phyloP scores from a whole-genome alignment of 2,329 filamentous ascomycete species.

The Rhynchosporium secalis region DNA sequence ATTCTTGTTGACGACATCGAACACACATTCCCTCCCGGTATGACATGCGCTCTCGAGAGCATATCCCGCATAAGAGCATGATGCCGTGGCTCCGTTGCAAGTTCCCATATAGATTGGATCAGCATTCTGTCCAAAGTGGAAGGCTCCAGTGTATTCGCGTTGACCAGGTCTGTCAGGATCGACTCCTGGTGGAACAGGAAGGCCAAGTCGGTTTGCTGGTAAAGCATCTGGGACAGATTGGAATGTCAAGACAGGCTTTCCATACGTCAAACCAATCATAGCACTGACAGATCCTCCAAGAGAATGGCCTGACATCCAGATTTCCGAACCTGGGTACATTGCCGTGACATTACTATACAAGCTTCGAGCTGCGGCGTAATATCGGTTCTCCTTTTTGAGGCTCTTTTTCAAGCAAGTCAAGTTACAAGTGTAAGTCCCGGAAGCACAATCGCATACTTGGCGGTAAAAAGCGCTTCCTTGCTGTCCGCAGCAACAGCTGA shows the following conservation, averaged over 20 bases:
- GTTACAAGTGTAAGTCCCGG: conserved; percentile 85
- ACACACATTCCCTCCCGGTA: conserved; percentile 82
- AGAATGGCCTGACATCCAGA: conserved; percentile 93
- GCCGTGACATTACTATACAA: conserved; percentile 91
- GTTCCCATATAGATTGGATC: conserved; percentile 94
- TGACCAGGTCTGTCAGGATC: conserved; percentile 71
- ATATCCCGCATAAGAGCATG: conserved; percentile 89
- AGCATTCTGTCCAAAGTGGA: conserved; percentile 92
- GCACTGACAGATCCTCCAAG: conserved; percentile 86
- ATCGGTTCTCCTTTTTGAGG: conserved; percentile 79
- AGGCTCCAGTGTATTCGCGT: conserved; percentile 72
- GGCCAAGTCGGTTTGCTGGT: conserved; percentile 77
- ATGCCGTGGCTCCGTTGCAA: conserved; percentile 86
- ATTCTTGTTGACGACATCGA: conserved; percentile 88
- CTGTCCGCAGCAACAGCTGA: conserved; percentile 95
- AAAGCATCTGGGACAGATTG: conserved; percentile 91
- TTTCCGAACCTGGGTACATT: conserved; percentile 77
- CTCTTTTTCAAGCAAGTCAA: conserved; percentile 80
- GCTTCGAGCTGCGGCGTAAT: conserved; percentile 86
- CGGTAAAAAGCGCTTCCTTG: conserved; percentile 88
- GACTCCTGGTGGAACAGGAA: conserved; percentile 80
- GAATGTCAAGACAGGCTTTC: conserved; percentile 86
- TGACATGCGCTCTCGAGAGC: conserved; percentile 94
- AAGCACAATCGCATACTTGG: conserved; percentile 91
- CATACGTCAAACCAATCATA: conserved; percentile 88